These are phyloP conservation scores for Senna siamea DNA, from an alignment of 306 rosid species.

Conservation along the genomic window DNA sequence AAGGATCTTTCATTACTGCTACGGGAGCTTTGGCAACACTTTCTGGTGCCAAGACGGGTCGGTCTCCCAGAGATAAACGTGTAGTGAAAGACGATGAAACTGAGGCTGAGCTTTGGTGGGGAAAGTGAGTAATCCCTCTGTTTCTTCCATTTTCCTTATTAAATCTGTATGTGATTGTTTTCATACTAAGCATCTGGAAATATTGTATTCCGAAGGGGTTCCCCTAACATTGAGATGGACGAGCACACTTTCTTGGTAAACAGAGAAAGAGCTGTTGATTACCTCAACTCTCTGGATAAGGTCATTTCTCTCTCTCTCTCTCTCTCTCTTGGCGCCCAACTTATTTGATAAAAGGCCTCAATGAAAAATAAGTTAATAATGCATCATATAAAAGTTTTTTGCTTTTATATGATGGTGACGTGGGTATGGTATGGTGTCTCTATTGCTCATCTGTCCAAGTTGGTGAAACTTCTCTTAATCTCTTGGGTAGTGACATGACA, in stretches of 20 bases:
- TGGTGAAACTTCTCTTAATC: neutral
- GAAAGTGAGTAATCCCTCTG: slow-evolving; percentile 65
- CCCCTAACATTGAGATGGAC: slow-evolving; percentile 94
- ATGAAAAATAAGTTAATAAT: neutral
- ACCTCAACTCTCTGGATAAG: slow-evolving; percentile 89
- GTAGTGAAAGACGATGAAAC: slow-evolving; percentile 72
- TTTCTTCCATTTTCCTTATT: neutral
- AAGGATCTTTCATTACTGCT: slow-evolving; percentile 78
- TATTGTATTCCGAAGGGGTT: slow-evolving; percentile 60
- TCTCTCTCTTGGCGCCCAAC: neutral
- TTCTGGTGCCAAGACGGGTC: slow-evolving; percentile 96
- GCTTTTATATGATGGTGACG: neutral
- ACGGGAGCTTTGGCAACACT: slow-evolving; percentile 90
- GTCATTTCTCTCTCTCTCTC: slow-evolving; percentile 36
- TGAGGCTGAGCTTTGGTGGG: slow-evolving; percentile 94
- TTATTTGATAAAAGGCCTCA: neutral
- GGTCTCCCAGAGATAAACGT: slow-evolving; percentile 89
- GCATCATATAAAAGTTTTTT: neutral
- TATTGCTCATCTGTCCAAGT: neutral
- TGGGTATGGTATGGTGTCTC: neutral
- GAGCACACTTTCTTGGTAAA: slow-evolving; percentile 88
- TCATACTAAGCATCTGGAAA: neutral
- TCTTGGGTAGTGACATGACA: neutral
- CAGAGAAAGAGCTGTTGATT: slow-evolving; percentile 95
- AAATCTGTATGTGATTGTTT: neutral